Percentiles rank a stretch among this genome's conserved stretches.
Evolutionary conservation across 1,139 yeast genomes (phyloP).

Genomic region (Eremothecium gossypii): DNA sequence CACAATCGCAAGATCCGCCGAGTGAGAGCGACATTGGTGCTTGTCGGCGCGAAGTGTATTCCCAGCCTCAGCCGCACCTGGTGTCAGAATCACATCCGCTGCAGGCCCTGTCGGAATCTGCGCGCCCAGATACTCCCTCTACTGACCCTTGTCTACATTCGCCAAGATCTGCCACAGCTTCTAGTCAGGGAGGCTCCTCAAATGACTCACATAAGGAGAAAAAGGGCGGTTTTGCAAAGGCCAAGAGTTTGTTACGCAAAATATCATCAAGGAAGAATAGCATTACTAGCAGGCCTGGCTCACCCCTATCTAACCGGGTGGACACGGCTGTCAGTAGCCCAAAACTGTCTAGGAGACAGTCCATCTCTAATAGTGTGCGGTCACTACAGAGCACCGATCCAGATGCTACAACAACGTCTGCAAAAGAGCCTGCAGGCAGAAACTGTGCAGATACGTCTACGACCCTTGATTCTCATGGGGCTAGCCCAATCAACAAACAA

Average conservation of each 20-base stretch:
- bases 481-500: background rate
- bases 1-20: too few species aligned
- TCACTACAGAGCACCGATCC: background rate
- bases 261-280: slow-evolving; percentile 4
- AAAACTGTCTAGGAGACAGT: background rate
- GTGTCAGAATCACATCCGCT: too few species aligned
- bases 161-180: too few species aligned
- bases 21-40: too few species aligned
- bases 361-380: background rate
- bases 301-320: background rate
- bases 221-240: slow-evolving; percentile 9
- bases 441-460: background rate
- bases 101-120: too few species aligned
- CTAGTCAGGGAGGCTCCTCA: too few species aligned
- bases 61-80: too few species aligned
- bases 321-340: background rate
- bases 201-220: background rate
- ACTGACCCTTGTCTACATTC: too few species aligned
- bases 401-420: too few species aligned
- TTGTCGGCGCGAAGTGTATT: too few species aligned
- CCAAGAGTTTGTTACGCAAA: slow-evolving; percentile 11
- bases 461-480: background rate
- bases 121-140: too few species aligned
- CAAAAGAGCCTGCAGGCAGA: too few species aligned
- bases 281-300: background rate